Base-by-base conservation (phyloP, 129 eudicot species). In the Heracleum sosnowskyi region DNA sequence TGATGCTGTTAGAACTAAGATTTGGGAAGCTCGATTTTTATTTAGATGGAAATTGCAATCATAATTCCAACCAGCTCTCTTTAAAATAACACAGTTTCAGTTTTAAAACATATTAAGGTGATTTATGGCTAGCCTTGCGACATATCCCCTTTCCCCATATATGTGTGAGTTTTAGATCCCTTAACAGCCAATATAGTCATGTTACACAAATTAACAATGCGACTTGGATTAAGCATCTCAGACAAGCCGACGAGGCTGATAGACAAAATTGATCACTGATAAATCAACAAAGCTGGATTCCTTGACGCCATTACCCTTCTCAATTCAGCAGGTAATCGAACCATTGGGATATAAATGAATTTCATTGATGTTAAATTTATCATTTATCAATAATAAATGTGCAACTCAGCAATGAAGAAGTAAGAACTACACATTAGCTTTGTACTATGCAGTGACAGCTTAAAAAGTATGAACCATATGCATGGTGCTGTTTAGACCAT, bases 311-410 rank as follows among this genome's bases (percentile, higher is more conserved):
- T 42, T 42, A 77, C 15, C 88, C 97, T 79, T 93, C 98, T 0
- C 97, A 97, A 79, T 96, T 33, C 98, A 97, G 74, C 98, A 93
- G 42, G 97, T 90, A 55, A 96, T 91, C 66, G 98, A 91, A 82
- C 93, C 51, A 15, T 46, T 46, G 51, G 51, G 51, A 46, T 46
- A 46, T 46, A 46, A 44, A 3, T 13, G 51, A 13, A 46, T 46
- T 18, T 15, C 51, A 46, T 46, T 46, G 8, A 2, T 46, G 51
- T 2, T 46, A 8, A 4, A 1, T 46, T 46, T 46, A 12, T 46
- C 0, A 46, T 46, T 18, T 46, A 0, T 46, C 18, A 3, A 46
- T 13, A 46, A n/a, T n/a, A n/a, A n/a, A n/a, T n/a, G n/a, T n/a
- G n/a, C n/a, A n/a, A n/a, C n/a, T n/a, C n/a, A n/a, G n/a, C n/a